These are phyloP conservation scores for Komagataella phaffii DNA, from an alignment of 805 yeast species.

Conservation along the genomic window DNA sequence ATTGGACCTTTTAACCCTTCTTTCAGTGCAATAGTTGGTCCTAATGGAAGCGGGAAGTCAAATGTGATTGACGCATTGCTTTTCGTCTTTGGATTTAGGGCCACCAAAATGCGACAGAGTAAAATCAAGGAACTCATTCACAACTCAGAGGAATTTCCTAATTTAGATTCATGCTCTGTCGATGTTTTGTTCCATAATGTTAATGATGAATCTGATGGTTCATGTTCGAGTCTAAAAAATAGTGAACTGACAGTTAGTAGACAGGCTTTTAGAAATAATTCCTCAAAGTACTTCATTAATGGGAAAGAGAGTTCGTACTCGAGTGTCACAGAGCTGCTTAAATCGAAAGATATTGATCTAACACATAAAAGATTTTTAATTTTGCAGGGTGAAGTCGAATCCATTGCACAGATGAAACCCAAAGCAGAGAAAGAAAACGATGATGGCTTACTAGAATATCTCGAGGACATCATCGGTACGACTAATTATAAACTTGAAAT, in stretches of 20 bases:
- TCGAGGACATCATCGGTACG: constrained; percentile 96
- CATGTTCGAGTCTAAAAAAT: constrained; percentile 32
- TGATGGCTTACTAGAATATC: constrained; percentile 86
- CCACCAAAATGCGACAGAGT: constrained; percentile 92
- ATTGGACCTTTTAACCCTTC: constrained; percentile 93
- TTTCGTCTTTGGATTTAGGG: constrained; percentile 94
- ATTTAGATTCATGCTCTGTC: constrained; percentile 68
- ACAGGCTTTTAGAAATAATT: constrained; percentile 62
- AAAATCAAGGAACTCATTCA: constrained; percentile 89
- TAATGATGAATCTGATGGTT: constrained; percentile 32
- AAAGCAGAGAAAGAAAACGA: constrained; percentile 88
- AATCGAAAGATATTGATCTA: constrained; percentile 79
- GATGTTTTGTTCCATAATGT: constrained; percentile 82
- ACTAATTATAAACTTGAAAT: constrained; percentile 68
- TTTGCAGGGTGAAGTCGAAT: constrained; percentile 96
- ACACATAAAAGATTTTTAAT: constrained; percentile 92
- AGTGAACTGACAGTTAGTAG: constrained; percentile 64
- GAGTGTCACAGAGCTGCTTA: constrained; percentile 63
- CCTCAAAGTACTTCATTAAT: constrained; percentile 70
- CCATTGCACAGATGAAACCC: constrained; percentile 97
- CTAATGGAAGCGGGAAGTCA: constrained; percentile 96
- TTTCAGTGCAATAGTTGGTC: constrained; percentile 96
- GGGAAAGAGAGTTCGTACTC: constrained; percentile 57
- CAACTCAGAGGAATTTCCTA: constrained; percentile 63
- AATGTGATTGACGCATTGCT: constrained; percentile 97